Base-by-base conservation (phyloP, 345 rosid species). In the Corymbia maculata region DNA sequence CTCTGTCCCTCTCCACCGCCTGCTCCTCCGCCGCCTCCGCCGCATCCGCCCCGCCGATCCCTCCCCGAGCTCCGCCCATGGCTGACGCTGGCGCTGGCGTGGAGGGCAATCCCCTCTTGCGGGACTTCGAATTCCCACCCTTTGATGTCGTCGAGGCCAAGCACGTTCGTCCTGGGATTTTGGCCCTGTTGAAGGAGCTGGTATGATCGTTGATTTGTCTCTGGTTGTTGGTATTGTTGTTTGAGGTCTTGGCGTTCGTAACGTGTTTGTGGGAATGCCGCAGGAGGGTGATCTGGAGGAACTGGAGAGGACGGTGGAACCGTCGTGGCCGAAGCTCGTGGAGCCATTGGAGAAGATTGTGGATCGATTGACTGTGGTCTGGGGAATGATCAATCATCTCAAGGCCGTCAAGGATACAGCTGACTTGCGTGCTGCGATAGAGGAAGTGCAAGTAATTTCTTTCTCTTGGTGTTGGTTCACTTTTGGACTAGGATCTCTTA, bases 361-460 rank as follows among this genome's bases (percentile, higher is more conserved):
- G 32, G 99, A 95, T 92, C 91, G 89, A 9, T 90, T 96, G 91
- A 19, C 91, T 85, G 95, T 97, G 51, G 95, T 94, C 88, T 97
- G 98, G 99, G 97, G 95, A 68, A 92, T 95, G 61, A 92, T 96
- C 87, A 92, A 93, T 92, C 99, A 96, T 91, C 97, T 97, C 61
- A 97, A 96, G 92, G 88, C 95, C 89, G 98, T 97, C 50, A 95
- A 94, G 94, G 99, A 97, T 88, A 92, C 97, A 9, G 85, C 94
- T 9, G 98, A 97, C 91, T 96, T 97, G 87, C 98, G 99, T 89
- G 90, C 98, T 85, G 98, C 99, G 68, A 95, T 97, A 86, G 98
- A 96, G 90, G 98, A 97, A 90, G 98, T 97, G 89, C 99, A 97
- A 97, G 99, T 96, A 80, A 86, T 42, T 3, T 88, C 49, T 42